These are phyloP conservation scores for Penicillium antarcticum DNA, from an alignment of 495 filamentous ascomycete species.

Conservation along the genomic window DNA sequence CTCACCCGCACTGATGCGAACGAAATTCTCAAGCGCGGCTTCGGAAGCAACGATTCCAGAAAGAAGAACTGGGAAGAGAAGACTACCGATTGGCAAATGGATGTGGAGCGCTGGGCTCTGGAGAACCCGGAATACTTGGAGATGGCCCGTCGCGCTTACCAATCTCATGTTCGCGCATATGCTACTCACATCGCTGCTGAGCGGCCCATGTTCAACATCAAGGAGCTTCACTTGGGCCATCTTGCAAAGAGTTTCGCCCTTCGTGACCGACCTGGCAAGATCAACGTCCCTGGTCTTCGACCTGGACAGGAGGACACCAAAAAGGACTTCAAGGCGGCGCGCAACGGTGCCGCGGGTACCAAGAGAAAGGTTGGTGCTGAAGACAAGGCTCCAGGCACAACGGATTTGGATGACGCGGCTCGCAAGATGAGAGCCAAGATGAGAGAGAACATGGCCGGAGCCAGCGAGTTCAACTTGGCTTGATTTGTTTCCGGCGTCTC, in stretches of 20 bases:
- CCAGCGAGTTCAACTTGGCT: slow-evolving; percentile 87
- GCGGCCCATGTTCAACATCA: slow-evolving; percentile 81
- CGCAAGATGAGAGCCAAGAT: slow-evolving; percentile 79
- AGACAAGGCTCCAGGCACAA: slow-evolving; percentile 35
- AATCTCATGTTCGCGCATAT: slow-evolving; percentile 90
- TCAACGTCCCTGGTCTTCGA: slow-evolving; percentile 66
- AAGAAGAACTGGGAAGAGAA: slow-evolving; percentile 60
- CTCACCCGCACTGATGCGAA: slow-evolving; percentile 54
- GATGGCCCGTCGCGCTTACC: slow-evolving; percentile 75
- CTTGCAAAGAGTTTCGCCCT: slow-evolving; percentile 89
- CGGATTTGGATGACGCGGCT: slow-evolving; percentile 60
- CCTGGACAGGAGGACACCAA: slow-evolving; percentile 40
- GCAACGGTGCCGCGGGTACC: slow-evolving; percentile 30
- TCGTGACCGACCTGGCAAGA: slow-evolving; percentile 81
- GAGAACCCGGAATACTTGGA: slow-evolving; percentile 60
- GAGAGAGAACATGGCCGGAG: slow-evolving; percentile 67
- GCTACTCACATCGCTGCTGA: slow-evolving; percentile 87
- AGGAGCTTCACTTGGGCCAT: slow-evolving; percentile 85
- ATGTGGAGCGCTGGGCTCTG: slow-evolving; percentile 67
- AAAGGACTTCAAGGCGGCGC: slow-evolving; percentile 46
- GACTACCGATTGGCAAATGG: slow-evolving; percentile 75
- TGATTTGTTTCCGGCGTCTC: slow-evolving; percentile 29
- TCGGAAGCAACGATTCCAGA: slow-evolving; percentile 42
- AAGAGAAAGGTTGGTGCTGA: slow-evolving; percentile 38
- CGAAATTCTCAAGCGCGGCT: slow-evolving; percentile 60